These are phyloP conservation scores for Rhizopus stolonifer DNA, from an alignment of 371 early-diverging fungal species.

Conservation along the genomic window DNA sequence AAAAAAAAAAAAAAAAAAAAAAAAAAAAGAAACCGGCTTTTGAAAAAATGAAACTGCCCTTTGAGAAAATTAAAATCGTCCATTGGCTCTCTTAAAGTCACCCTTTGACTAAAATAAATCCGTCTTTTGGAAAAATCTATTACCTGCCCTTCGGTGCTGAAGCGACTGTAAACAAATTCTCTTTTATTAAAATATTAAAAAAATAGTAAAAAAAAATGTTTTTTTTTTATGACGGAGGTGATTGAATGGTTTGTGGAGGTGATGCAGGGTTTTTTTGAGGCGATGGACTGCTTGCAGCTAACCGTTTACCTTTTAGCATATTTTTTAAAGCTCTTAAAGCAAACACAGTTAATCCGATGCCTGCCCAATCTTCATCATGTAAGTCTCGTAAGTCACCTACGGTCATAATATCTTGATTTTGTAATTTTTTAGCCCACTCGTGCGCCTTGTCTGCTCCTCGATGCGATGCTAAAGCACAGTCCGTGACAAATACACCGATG, in stretches of 20 bases:
- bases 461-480: constrained; percentile 65
- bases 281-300: constrained; percentile 3
- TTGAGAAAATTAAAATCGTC: no score
- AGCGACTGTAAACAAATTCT: no score
- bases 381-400: constrained; percentile 78
- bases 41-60: no score
- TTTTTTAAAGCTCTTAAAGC: constrained; percentile 84
- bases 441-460: constrained; percentile 70
- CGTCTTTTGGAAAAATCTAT: no score
- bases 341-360: constrained; percentile 82
- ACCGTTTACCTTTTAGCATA: constrained; percentile 62
- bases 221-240: neutral
- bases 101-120: no score
- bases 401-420: constrained; percentile 78
- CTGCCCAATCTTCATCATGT: constrained; percentile 77
- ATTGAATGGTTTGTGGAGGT: neutral
- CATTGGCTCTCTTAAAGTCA: no score
- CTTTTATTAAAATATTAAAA: neutral
- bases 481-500: constrained; percentile 70
- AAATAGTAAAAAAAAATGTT: no score
- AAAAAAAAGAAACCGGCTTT: no score
- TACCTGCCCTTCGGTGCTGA: no score
- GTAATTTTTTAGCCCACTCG: constrained; percentile 72
- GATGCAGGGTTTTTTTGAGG: neutral
- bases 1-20: no score